phyloP scores from a whole-genome alignment of 306 rosid species.

The Inga oerstediana region DNA sequence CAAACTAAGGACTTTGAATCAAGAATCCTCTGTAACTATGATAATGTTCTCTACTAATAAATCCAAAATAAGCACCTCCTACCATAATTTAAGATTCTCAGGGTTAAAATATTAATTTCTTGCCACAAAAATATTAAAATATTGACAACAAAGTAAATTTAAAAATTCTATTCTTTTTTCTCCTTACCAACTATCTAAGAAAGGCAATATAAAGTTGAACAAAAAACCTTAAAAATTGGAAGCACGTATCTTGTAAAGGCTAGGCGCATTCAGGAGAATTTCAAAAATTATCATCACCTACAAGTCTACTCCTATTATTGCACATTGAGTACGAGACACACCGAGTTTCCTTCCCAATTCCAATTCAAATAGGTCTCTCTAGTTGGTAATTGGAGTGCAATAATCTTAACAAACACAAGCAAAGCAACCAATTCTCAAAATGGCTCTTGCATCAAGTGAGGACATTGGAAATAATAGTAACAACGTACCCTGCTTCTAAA shows the following conservation, averaged over 20 bases:
- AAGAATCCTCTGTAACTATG: not conserved
- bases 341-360: not conserved
- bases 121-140: not conserved
- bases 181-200: not conserved
- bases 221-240: not conserved
- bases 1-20: not conserved
- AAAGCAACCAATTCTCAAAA: not conserved
- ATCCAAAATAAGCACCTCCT: not conserved
- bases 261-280: not conserved
- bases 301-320: not conserved
- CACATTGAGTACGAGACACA: not conserved
- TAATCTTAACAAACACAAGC: not conserved
- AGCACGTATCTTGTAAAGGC: not conserved
- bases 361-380: not conserved
- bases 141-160: not conserved
- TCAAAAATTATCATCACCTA: not conserved
- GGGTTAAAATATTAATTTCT: not conserved
- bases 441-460: not conserved
- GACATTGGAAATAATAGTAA: not conserved
- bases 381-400: not conserved
- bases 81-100: not conserved
- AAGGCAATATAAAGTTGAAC: not conserved
- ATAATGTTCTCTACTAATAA: not conserved
- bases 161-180: not conserved
- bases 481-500: slow-evolving; percentile 83